These are phyloP conservation scores for Pyrenochaeta sp. DNA, from an alignment of 2,329 filamentous ascomycete genomes.

Conservation along the genomic window DNA sequence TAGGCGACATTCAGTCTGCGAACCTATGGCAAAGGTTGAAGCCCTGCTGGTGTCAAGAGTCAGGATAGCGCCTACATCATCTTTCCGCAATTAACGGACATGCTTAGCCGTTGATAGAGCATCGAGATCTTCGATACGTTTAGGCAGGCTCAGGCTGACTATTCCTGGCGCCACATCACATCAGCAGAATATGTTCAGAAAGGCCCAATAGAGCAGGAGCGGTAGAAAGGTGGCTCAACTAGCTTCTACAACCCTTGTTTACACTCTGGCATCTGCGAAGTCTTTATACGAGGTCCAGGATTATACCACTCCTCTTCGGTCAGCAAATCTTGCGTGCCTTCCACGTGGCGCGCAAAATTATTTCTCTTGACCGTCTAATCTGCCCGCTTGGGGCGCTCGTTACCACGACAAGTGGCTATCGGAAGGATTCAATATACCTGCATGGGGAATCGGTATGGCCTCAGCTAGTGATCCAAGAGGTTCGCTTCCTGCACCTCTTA, in stretches of 20 bases:
- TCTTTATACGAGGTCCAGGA: background rate
- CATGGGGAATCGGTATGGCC: background rate
- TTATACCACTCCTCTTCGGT: constrained; percentile 11
- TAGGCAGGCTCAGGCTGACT: constrained; percentile 1
- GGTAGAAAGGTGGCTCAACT: background rate
- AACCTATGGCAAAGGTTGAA: constrained; percentile 10
- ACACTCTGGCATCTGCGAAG: constrained; percentile 2
- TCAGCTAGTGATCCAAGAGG: background rate
- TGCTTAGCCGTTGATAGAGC: constrained; percentile 1
- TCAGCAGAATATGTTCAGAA: constrained; percentile 4
- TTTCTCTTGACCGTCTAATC: constrained; percentile 2
- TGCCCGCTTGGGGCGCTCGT: background rate
- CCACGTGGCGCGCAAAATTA: constrained; percentile 17
- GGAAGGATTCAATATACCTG: constrained; percentile 2
- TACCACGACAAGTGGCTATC: background rate
- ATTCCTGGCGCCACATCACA: constrained; percentile 1
- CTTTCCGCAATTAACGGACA: background rate
- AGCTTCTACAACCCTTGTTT: background rate
- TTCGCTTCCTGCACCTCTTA: constrained; percentile 4
- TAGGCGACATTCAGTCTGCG: background rate
- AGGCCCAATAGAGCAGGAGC: background rate
- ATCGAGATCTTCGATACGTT: background rate
- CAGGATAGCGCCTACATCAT: constrained; percentile 4
- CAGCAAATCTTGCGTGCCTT: constrained; percentile 12
- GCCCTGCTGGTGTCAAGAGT: constrained; percentile 11